Percentiles rank a stretch among this genome's conserved stretches.
These are phyloP conservation scores for Syzygium malaccense DNA, from an alignment of 441 rosid genomes.

Conservation along the genomic window DNA sequence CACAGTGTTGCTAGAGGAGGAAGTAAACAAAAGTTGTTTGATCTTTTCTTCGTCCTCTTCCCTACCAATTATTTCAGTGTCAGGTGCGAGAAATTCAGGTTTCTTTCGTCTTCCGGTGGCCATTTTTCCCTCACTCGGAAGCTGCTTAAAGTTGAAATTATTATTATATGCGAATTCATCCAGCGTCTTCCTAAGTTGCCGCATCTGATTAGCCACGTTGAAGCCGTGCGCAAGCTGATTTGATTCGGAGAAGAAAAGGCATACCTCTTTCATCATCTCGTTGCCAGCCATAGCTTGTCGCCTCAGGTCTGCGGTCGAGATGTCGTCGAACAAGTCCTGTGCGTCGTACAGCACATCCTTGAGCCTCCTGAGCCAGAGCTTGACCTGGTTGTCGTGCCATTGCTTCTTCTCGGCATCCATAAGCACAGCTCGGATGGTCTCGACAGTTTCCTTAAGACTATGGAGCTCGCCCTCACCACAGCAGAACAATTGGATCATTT, in stretches of 20 bases:
- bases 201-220: background rate
- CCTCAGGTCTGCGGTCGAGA: background rate
- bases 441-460: accelerated
- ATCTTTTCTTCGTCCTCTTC: background rate
- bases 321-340: background rate
- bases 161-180: too few relatives aligned
- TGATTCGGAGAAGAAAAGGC: background rate
- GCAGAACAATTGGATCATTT: too few relatives aligned
- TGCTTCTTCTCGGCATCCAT: background rate
- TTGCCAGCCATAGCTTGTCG: accelerated
- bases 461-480: too few relatives aligned
- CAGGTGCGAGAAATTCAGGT: background rate
- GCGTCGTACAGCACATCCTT: background rate
- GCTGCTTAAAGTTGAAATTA: too few relatives aligned
- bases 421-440: accelerated
- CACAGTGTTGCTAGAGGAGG: background rate
- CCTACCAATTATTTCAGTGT: background rate
- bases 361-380: accelerated
- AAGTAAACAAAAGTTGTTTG: background rate
- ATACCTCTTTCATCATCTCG: accelerated
- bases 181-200: background rate
- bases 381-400: accelerated
- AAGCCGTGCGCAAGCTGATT: background rate
- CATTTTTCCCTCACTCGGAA: too few relatives aligned
- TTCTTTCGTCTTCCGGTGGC: too few relatives aligned